Conservation (phyloP, 345 rosid genomes). For the Ceriops decandra region DNA sequence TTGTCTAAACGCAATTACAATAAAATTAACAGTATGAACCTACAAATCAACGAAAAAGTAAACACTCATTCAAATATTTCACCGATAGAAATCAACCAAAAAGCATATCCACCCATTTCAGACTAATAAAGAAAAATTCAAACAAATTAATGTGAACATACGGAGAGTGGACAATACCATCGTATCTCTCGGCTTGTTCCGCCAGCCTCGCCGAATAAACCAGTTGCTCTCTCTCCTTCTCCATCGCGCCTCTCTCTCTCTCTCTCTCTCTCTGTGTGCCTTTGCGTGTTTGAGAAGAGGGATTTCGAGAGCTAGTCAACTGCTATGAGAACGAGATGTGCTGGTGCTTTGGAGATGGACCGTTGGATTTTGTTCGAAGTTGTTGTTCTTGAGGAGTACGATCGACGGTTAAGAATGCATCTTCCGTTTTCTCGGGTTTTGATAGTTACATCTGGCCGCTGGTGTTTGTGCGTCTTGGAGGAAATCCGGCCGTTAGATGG, state of each 20-base stretch:
- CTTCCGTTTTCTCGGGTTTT: constrained; percentile 5
- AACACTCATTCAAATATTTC: no score
- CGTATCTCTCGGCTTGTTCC: constrained; percentile 92
- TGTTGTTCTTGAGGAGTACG: constrained; percentile 2
- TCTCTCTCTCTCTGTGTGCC: not conserved
- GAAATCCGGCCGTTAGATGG: constrained; percentile 14
- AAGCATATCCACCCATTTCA: not conserved
- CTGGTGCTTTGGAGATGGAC: constrained; percentile 13
- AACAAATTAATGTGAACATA: not conserved
- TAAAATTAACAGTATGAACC: not conserved
- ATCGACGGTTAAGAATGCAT: constrained; percentile 28
- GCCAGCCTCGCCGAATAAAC: constrained; percentile 86
- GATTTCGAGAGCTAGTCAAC: constrained; percentile 5
- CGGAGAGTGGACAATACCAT: constrained; percentile 41
- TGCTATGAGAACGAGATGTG: constrained; percentile 17
- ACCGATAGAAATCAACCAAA: not conserved
- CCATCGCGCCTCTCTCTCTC: constrained; percentile 42
- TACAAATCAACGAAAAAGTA: not conserved
- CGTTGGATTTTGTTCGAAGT: constrained; percentile 32
- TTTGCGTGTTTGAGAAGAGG: not conserved
- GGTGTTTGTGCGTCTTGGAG: not conserved
- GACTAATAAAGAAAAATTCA: not conserved
- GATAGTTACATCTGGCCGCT: constrained; percentile 15
- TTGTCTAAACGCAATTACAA: no score
- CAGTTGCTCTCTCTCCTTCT: constrained; percentile 75